Percentiles rank a stretch among this genome's conserved stretches.
These are phyloP conservation scores for Bidens hawaiensis DNA, from an alignment of 140 eudicot species.

Conservation along the genomic window DNA sequence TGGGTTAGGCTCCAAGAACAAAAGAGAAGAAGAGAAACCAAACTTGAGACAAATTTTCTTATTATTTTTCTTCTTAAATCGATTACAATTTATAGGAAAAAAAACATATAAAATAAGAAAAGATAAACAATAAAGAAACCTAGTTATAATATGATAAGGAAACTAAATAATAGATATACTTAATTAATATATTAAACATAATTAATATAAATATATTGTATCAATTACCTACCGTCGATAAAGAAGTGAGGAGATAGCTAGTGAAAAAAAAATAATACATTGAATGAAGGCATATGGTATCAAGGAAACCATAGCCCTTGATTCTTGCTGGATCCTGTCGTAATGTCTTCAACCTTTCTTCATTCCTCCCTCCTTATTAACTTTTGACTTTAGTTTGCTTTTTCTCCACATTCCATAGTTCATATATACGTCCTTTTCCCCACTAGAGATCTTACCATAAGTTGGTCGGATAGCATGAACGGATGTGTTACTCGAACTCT, in stretches of 20 bases:
- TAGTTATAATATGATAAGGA: too few relatives aligned
- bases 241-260: not conserved
- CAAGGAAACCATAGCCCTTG: conserved; percentile 20
- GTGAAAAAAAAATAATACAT: not conserved
- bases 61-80: too few relatives aligned
- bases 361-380: not conserved
- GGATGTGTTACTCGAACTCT: too few relatives aligned
- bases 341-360: conserved; percentile 7
- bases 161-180: too few relatives aligned
- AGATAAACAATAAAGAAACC: too few relatives aligned
- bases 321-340: conserved; percentile 24
- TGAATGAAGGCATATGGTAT: conserved; percentile 17
- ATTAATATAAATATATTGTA: not conserved
- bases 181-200: too few relatives aligned
- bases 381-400: conserved; percentile 10
- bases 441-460: not conserved
- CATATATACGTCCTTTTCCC: not conserved
- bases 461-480: not conserved
- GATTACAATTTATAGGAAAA: too few relatives aligned
- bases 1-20: too few relatives aligned
- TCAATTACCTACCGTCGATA: not conserved
- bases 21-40: too few relatives aligned
- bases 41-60: too few relatives aligned
- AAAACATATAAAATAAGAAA: too few relatives aligned
- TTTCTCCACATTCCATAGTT: not conserved